These are phyloP conservation scores for Mallotus repandus DNA, from an alignment of 441 rosid genomes.

Conservation along the genomic window DNA sequence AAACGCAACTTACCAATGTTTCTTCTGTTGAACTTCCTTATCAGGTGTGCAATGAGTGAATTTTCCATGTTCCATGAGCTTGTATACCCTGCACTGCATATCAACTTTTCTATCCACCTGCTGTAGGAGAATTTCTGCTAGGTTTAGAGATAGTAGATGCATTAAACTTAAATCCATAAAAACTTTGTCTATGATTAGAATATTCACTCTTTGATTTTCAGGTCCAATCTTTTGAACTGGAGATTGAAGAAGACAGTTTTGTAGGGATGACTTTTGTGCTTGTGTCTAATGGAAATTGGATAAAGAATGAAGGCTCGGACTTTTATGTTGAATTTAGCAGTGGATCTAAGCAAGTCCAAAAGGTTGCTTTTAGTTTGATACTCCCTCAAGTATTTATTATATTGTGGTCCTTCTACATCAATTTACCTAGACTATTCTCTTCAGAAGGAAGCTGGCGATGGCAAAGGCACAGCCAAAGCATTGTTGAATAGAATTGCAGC, in stretches of 20 bases:
- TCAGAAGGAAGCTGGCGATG: conserved; percentile 71
- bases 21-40: conserved; percentile 50
- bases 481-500: conserved; percentile 76
- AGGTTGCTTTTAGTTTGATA: conserved; percentile 45
- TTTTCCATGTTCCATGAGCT: conserved; percentile 22
- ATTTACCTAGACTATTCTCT: conserved; percentile 23
- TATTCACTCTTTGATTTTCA: conserved; percentile 32
- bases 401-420: neutral
- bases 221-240: conserved; percentile 78
- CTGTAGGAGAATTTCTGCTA: neutral
- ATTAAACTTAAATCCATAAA: conserved; percentile 1
- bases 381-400: neutral
- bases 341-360: conserved; percentile 51
- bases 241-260: conserved; percentile 66
- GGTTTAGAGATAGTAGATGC: neutral
- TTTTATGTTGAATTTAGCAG: conserved; percentile 67
- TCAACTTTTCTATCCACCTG: neutral
- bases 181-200: neutral
- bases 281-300: conserved; percentile 72
- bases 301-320: conserved; percentile 76
- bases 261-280: conserved; percentile 95
- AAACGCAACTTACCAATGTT: conserved; percentile 52
- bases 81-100: conserved; percentile 18
- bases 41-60: conserved; percentile 48
- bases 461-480: conserved; percentile 75